Conservation (phyloP, 106 monocot genomes). For the Apostasia ramifera region DNA sequence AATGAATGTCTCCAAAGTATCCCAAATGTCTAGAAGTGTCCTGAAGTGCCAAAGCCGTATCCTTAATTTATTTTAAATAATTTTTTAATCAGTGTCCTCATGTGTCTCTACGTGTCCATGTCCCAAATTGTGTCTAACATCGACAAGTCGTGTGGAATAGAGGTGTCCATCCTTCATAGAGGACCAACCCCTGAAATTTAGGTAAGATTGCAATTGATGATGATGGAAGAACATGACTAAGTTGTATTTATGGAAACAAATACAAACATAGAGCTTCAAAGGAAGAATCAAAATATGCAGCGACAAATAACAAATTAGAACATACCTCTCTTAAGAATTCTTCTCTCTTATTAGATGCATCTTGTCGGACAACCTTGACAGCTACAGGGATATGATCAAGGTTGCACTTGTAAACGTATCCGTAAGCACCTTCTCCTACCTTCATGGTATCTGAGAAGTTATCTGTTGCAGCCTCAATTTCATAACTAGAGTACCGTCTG, state of each 20-base stretch:
- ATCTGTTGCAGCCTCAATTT: conserved; percentile 79
- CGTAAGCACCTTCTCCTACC: conserved; percentile 85
- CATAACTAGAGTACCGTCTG: conserved; percentile 47
- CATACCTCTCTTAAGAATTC: conserved; percentile 87
- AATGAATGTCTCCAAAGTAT: no score
- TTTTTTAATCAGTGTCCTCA: no score
- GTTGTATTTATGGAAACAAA: not conserved
- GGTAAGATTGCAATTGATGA: no score
- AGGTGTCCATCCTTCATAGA: no score
- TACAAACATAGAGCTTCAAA: not conserved
- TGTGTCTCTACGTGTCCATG: no score
- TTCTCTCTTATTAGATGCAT: conserved; percentile 43
- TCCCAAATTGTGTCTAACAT: no score
- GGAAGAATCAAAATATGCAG: not conserved
- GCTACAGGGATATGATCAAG: conserved; percentile 90
- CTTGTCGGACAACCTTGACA: conserved; percentile 67
- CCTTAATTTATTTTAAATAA: no score
- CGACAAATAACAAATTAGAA: not conserved
- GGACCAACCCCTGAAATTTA: no score
- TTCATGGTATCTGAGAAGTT: conserved; percentile 76
- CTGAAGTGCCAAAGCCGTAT: no score
- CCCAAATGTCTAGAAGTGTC: no score
- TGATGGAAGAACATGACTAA: not conserved
- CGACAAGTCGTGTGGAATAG: no score
- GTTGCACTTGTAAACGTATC: conserved; percentile 67